Evolutionary conservation across 306 rosid genomes (phyloP).

Genomic region (Mimosa pudica): DNA sequence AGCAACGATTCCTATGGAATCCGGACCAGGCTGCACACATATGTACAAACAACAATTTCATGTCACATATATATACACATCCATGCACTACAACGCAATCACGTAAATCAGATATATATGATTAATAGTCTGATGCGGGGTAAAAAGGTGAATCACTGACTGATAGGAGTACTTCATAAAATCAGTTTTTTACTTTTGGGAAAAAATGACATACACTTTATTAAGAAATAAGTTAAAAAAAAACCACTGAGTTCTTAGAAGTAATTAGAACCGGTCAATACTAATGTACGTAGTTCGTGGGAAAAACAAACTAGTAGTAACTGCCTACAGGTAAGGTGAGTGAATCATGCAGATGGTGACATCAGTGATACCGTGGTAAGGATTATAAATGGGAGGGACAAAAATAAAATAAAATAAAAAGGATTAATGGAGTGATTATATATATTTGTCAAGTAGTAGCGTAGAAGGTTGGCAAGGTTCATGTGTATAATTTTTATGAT

Average conservation of each 20-base stretch:
- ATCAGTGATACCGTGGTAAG: not conserved
- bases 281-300: no score
- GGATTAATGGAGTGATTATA: not conserved
- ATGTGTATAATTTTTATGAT: constrained; percentile 6
- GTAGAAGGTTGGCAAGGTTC: constrained; percentile 47
- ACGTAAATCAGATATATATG: not conserved
- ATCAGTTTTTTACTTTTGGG: not conserved
- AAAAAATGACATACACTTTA: not conserved
- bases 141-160: not conserved
- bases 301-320: not conserved
- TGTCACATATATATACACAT: not conserved
- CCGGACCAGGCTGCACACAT: constrained; percentile 99
- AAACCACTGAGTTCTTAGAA: not conserved
- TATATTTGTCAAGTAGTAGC: constrained; percentile 8
- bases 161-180: not conserved
- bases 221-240: not conserved
- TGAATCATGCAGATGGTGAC: not conserved
- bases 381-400: not conserved
- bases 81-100: not conserved
- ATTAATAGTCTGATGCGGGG: not conserved
- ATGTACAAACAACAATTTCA: not conserved
- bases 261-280: not conserved
- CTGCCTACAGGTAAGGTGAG: not conserved
- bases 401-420: not conserved
- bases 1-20: constrained; percentile 99